Base-by-base conservation (phyloP, 225 moss, liverwort and hornwort species). In the Sphagnum tenellum region DNA sequence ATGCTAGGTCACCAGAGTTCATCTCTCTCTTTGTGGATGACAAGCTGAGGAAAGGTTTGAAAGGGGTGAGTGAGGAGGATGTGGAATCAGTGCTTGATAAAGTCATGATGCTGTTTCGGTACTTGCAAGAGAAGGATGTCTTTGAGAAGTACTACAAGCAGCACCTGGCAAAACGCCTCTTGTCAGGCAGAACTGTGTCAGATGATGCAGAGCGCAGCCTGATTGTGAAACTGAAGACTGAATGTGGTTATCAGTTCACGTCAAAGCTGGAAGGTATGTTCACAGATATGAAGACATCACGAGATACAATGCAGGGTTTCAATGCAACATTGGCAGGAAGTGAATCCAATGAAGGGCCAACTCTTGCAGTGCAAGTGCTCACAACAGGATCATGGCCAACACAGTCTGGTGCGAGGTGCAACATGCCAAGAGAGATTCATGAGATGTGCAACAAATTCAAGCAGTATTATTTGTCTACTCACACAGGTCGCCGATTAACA, bases 381-480 rank as follows among this genome's bases (percentile, higher is more conserved):
- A 84, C 84, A n/a, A 84, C 84, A 11, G 84, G 84, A 8, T 84
- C 84, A 47, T 84, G 84, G 84, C 84, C 84, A 45, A 84, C 84
- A 53, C 84, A 84, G 71, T 84, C 84, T 14, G 84, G 84, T 75
- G 84, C 84, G 29, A 77, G 80, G 52, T 84, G 84, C 67, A 84
- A 73, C 44, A 78, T 84, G 84, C 84, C 84, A 56, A 84, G 77
- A 55, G 84, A 84, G 73, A 84, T 84, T 58, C 77, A 78, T 71
- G 77, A 77, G 29, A 73, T 81, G 77, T 84, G 84, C 75, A 78
- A 84, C 62, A 84, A 84, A 50, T 84, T 84, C 71, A 84, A 84
- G 78, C 69, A 75, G 73, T 84, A 78, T 46, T 84, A 84, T 62
- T 62, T 84, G 64, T 84, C 84, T 12, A 84, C 84, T 64, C 84